Evolutionary conservation across 2,329 filamentous ascomycete species (phyloP), one percentile per base, ranked within the genome.

Genomic region (Colletotrichum higginsianum): DNA sequence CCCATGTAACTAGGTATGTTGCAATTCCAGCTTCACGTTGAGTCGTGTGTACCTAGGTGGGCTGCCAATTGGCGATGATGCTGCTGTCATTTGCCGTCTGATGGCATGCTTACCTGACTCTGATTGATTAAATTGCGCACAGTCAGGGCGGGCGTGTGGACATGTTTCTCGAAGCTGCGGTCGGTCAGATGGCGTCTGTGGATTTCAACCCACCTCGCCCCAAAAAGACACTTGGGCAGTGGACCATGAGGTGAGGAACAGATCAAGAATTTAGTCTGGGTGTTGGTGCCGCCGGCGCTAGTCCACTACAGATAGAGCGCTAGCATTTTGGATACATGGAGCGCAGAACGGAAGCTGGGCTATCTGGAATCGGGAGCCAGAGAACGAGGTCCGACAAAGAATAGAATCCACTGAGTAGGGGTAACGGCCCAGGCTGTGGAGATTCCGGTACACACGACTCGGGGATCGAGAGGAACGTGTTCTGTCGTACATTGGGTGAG

Each of bases 71-170:
- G 26, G 26, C 26, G 26, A 26, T 4, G 3, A 26, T 4, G 26
- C 26, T 26, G 26, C 35, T 30, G 26, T 21, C 23, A 30, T 57
- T 11, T 42, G 11, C 42, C 56, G 42, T 44, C 42, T 30, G 23
- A 56, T 26, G 40, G 26, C 44, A n/a, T 18, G 15, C 16, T 49
- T 38, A 67, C 49, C 61, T 56, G 63, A 67, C 56, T 56, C 63
- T 61, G 12, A 15, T 23, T 67, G 49, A 57, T 57, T 66, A 4
- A 57, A 46, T 15, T 61, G 56, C 57, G 56, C 56, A 67, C 63
- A 71, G 63, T 30, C 63, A 61, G 56, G 12, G 56, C 49, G 55
- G 26, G 56, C 21, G 49, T 56, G 67, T 61, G 63, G 50, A 67
- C 18, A 44, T 50, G 42, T 26, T 65, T 61, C 63, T 70, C 56